Base-by-base conservation (phyloP, 2,329 filamentous ascomycete genomes). In the Macrophomina phaseolina region DNA sequence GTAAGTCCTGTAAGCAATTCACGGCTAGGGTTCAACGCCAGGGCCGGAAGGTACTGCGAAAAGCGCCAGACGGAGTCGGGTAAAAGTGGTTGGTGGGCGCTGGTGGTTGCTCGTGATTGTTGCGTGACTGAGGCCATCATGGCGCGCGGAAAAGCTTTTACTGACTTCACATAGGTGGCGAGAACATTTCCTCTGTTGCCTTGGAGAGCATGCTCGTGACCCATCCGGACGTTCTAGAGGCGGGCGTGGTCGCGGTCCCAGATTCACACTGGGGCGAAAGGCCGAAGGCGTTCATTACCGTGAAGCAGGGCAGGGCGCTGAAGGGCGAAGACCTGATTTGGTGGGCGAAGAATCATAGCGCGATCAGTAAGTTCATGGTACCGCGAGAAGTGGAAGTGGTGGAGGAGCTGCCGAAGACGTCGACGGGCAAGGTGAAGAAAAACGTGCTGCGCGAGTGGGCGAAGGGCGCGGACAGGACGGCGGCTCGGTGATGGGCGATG, bases 391-490 rank as follows among this genome's bases (percentile, higher is more conserved):
- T 90, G 0, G 92, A 97, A 78, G 83, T 98, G 51, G 87, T 99
- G n/a, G 71, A 82, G 5, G 94, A 97, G 78, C 82, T 99, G 70
- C 95, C 95, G 9, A 99, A 99, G 86, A 99, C 95, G 34, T 95
- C 91, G 78, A 99, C 95, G 0, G 95, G 95, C 3, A 99, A 99
- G 85, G 86, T 98, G 68, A 90, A 93, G 86, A 99, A 99, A 87
- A 98, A 97, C 74, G 87, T 97, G 6, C 79, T 99, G 65, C 83
- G 95, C 68, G 90, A 92, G 71, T 97, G 94, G 94, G 91, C 91
- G 2, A 92, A 87, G 75, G 85, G 86, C 32, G 66, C 66, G 18
- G 66, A 67, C 40, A 64, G 66, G 61, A 58, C 7, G 40, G 11
- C 40, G 65, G 66, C 51, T 42, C 52, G 53, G 32, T 67, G 45